Percentiles rank a stretch among this genome's conserved stretches.
These are phyloP conservation scores for Colletotrichum endophyticum DNA, from an alignment of 2,329 filamentous ascomycete species.

Conservation along the genomic window DNA sequence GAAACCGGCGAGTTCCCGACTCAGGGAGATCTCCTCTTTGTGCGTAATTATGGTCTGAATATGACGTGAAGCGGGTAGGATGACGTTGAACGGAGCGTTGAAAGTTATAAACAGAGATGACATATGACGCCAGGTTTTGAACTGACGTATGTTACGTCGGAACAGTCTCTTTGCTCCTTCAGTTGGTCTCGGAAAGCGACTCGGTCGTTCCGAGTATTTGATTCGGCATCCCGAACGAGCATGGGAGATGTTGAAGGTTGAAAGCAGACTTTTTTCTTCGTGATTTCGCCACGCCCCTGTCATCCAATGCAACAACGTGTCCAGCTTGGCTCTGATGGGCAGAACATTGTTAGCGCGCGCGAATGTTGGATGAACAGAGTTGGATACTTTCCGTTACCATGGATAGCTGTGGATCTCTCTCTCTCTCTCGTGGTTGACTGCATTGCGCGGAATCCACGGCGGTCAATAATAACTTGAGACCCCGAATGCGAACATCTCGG, in stretches of 20 bases:
- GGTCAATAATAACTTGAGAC: background rate
- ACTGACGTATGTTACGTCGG: background rate
- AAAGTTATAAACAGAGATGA: background rate
- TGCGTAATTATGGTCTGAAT: background rate
- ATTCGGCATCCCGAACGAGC: background rate
- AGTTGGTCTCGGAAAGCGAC: background rate
- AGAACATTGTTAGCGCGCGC: background rate
- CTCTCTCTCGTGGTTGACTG: background rate
- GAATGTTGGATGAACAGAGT: background rate
- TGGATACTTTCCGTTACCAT: background rate
- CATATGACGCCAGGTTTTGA: background rate
- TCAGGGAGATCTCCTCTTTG: background rate
- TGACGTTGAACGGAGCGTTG: background rate
- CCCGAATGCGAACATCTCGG: background rate
- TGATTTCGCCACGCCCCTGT: background rate
- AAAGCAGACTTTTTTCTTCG: background rate
- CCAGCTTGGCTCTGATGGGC: background rate
- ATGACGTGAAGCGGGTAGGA: background rate
- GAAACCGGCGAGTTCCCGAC: background rate
- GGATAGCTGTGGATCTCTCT: background rate
- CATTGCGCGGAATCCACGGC: background rate
- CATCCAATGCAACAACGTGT: background rate
- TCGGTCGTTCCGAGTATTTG: background rate
- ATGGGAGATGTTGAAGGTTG: background rate
- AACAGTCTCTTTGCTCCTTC: background rate